phyloP scores from a whole-genome alignment of 495 filamentous ascomycete genomes.

The Xylaria acuta region DNA sequence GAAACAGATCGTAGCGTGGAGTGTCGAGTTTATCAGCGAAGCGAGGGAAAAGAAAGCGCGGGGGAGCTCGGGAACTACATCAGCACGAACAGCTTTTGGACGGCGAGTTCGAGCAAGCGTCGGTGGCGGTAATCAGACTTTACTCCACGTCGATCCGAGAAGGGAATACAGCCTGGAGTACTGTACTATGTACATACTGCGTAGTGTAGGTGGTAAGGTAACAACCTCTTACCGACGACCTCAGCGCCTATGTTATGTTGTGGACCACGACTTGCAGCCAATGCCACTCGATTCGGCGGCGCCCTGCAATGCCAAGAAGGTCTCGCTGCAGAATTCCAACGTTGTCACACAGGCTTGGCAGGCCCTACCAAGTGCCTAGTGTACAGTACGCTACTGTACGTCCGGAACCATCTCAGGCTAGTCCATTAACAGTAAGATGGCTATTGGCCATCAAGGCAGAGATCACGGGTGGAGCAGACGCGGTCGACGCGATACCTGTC shows the following conservation, averaged over 20 bases:
- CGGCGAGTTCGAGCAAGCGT: conserved; percentile 4
- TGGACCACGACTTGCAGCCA: conserved; percentile 6
- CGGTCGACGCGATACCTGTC: neutral
- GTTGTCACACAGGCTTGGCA: conserved; percentile 26
- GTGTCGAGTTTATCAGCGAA: conserved; percentile 2
- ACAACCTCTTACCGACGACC: conserved; percentile 1
- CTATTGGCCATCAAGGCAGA: neutral
- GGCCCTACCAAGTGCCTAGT: neutral
- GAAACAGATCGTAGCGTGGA: neutral
- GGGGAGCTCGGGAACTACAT: conserved; percentile 13
- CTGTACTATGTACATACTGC: no score
- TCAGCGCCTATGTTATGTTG: conserved; percentile 12
- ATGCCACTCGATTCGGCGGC: conserved; percentile 19
- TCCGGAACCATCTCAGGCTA: neutral
- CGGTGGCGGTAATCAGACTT: neutral
- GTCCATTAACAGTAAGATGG: neutral
- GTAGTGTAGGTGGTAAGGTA: neutral
- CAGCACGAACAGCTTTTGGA: conserved; percentile 3
- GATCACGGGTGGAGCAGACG: neutral
- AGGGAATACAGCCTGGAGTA: no score
- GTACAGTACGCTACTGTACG: neutral
- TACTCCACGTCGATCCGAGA: neutral
- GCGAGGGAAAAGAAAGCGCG: conserved; percentile 4
- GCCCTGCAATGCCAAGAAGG: conserved; percentile 23
- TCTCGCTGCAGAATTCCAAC: conserved; percentile 25